phyloP scores from a whole-genome alignment of 192 early-diverging fungal genomes.

The Chytriomyces hyalinus region DNA sequence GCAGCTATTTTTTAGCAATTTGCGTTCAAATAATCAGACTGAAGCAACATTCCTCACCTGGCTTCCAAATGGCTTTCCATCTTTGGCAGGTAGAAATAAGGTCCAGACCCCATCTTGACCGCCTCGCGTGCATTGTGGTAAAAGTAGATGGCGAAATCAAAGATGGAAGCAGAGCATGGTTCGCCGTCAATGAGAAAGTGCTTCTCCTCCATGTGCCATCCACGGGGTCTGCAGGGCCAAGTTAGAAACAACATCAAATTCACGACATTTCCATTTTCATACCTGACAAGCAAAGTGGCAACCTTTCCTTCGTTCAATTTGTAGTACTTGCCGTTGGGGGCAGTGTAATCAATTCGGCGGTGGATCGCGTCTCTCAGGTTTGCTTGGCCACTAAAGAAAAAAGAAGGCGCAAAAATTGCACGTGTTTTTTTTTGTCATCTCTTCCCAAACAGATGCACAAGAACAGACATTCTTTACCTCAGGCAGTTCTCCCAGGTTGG shows the following conservation, averaged over 20 bases:
- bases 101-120: constrained; percentile 84
- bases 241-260: neutral
- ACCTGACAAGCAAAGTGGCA: constrained; percentile 90
- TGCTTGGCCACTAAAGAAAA: constrained; percentile 76
- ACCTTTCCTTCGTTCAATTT: constrained; percentile 86
- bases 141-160: constrained; percentile 98
- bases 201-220: constrained; percentile 98
- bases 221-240: constrained; percentile 74
- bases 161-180: constrained; percentile 92
- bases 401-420: neutral
- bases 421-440: neutral
- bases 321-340: constrained; percentile 93
- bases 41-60: constrained; percentile 35
- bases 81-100: constrained; percentile 99
- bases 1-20: neutral
- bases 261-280: neutral
- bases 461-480: constrained; percentile 3
- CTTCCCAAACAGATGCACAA: neutral
- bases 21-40: neutral
- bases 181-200: constrained; percentile 92
- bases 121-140: constrained; percentile 95
- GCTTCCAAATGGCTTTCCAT: constrained; percentile 99
- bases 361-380: constrained; percentile 94
- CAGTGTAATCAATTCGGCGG: constrained; percentile 84
- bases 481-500: constrained; percentile 91